Conservation (phyloP, 768 basidiomycete species). For the Auriscalpium orientale region DNA sequence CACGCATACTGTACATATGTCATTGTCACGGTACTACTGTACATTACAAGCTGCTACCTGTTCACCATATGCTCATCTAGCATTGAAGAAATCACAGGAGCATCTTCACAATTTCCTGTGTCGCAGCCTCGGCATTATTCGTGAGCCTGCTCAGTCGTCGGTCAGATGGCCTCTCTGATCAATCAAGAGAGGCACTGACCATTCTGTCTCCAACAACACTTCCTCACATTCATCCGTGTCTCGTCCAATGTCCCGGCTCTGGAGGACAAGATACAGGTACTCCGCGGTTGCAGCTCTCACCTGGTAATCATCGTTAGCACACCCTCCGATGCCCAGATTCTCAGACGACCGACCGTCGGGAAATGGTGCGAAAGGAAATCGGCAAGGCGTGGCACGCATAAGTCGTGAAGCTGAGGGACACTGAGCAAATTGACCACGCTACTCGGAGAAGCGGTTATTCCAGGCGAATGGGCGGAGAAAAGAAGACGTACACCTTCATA, state of each 20-base stretch:
- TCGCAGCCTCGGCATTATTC: constrained; percentile 10
- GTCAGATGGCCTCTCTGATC: not conserved
- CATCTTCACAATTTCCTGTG: not conserved
- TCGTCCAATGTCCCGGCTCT: constrained; percentile 56
- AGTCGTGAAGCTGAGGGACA: constrained; percentile 37
- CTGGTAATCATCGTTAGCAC: constrained; percentile 30
- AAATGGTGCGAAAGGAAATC: constrained; percentile 73
- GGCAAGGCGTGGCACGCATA: constrained; percentile 37
- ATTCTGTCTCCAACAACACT: constrained; percentile 72
- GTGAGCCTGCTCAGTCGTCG: constrained; percentile 1
- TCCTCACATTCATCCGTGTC: constrained; percentile 65
- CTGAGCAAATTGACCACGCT: constrained; percentile 65
- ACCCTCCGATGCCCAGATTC: constrained; percentile 7
- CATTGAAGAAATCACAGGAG: not conserved
- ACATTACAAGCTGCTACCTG: too few species aligned
- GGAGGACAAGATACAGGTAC: constrained; percentile 69
- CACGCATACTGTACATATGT: too few species aligned
- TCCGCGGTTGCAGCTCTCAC: constrained; percentile 78
- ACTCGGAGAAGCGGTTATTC: not conserved
- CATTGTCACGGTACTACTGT: too few species aligned
- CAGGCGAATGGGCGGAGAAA: not conserved
- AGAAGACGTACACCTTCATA: constrained; percentile 68
- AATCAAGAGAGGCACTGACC: constrained; percentile 35
- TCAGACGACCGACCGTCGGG: constrained; percentile 55
- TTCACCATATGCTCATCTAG: too few species aligned